Evolutionary conservation across 202 grass and related monocot species (phyloP), one percentile per base, ranked within the genome.

Genomic region (Digitaria exilis): DNA sequence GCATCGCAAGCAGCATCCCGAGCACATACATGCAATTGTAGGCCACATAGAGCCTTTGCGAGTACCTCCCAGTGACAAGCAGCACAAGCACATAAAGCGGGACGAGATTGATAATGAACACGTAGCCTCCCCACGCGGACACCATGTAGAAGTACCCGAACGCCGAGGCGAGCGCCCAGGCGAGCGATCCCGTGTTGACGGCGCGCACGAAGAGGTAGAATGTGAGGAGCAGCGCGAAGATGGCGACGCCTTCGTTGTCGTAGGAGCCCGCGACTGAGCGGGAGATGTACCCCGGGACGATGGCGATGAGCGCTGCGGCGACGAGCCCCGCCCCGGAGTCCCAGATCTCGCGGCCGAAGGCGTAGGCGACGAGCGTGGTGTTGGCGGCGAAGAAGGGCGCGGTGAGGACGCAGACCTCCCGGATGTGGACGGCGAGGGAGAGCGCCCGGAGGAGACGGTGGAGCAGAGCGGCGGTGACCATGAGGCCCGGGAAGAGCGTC

Each of bases 101-200:
- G 45, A 99, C 17, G 22, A 99, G 87, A 76, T 99, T 99, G 82
- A 99, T 99, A 59, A 99, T 99, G 81, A 99, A 99, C 4, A 99
- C 93, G 55, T 99, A 99, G 4, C 96, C 96, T 85, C 96, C 96
- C 96, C 96, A 99, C 1, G 96, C 96, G 0, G 96, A 96, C 42
- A 99, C 96, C 96, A 99, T 99, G 81, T 99, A 99, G 82, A 99
- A 99, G 83, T 99, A 99, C 0, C 93, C 91, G 46, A 99, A 99
- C 11, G 96, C 96, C 2, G 96, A 95, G 41, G 87, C 93, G 5
- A 99, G 91, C 6, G 91, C 39, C 96, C 96, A 99, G 16, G 93
- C 81, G 11, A 99, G 89, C 31, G 93, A 99, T 14, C 96, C 93
- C 12, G 89, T 96, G 86, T 99, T 99, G 68, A 99, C 93, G 9